Conservation (phyloP, 2,329 filamentous ascomycete genomes). For the Cercospora citrullina region DNA sequence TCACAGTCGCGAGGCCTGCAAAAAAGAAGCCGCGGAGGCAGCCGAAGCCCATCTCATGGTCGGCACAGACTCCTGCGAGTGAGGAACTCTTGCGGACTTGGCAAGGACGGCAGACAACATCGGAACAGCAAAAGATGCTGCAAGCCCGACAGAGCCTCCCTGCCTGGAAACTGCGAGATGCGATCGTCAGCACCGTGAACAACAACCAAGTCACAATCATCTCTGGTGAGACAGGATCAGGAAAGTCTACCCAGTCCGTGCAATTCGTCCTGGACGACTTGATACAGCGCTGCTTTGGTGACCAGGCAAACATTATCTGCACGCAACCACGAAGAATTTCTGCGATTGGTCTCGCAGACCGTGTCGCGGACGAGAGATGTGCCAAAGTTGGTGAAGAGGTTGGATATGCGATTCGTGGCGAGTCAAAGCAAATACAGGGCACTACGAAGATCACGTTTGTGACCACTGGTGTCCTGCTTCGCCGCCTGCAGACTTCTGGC, state of each 20-base stretch:
- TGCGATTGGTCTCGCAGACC: constrained; percentile 87
- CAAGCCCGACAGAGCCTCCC: constrained; percentile 71
- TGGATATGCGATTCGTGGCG: constrained; percentile 87
- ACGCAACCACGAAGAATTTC: constrained; percentile 95
- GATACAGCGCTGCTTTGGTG: constrained; percentile 72
- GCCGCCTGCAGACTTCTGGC: constrained; percentile 87
- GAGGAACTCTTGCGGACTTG: constrained; percentile 63
- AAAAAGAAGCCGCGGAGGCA: constrained; percentile 40
- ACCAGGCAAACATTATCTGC: constrained; percentile 84
- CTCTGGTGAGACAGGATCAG: constrained; percentile 92
- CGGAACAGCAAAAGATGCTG: constrained; percentile 73
- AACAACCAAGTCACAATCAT: constrained; percentile 90
- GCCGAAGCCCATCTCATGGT: constrained; percentile 65
- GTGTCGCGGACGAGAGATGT: constrained; percentile 90
- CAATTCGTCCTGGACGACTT: constrained; percentile 94
- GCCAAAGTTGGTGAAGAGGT: constrained; percentile 80
- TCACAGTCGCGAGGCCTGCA: constrained; percentile 25
- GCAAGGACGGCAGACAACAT: constrained; percentile 64
- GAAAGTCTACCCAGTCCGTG: constrained; percentile 94
- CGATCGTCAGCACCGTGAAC: constrained; percentile 73
- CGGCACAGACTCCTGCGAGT: constrained; percentile 57
- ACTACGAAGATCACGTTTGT: constrained; percentile 91
- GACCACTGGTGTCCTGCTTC: constrained; percentile 87
- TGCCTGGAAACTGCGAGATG: constrained; percentile 80
- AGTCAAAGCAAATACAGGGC: constrained; percentile 69